phyloP scores from a whole-genome alignment of 75 land plant genomes.

The Gnetum montanum region DNA sequence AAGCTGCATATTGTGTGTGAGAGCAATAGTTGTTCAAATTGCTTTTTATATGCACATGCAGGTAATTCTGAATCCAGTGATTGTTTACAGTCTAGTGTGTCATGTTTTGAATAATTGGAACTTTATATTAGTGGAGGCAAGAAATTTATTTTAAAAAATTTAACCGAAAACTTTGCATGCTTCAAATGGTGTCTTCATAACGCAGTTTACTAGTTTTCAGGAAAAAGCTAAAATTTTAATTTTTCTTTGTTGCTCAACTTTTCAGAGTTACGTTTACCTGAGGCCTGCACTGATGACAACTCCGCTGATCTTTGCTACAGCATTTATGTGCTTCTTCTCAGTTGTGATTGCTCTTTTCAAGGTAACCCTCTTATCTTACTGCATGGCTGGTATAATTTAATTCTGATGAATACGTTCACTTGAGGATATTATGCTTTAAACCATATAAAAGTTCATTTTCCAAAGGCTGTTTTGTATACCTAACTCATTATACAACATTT shows the following conservation, averaged over 20 bases:
- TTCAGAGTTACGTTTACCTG: conserved; percentile 60
- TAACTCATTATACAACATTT: too few relatives aligned
- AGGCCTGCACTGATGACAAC: conserved; percentile 64
- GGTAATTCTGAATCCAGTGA: conserved; percentile 35
- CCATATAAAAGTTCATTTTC: too few relatives aligned
- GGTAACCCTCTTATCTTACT: conserved; percentile 52
- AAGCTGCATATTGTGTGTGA: conserved; percentile 79
- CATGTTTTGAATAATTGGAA: neutral
- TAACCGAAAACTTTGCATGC: too few relatives aligned
- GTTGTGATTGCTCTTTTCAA: conserved; percentile 95
- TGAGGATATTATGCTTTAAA: too few relatives aligned
- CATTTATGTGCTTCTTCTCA: conserved; percentile 99
- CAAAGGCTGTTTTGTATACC: too few relatives aligned
- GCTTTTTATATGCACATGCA: conserved; percentile 92
- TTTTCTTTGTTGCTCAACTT: conserved; percentile 8
- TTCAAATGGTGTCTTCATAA: too few relatives aligned
- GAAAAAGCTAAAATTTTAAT: conserved; percentile 10
- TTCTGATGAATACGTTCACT: too few relatives aligned
- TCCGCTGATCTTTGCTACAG: conserved; percentile 86
- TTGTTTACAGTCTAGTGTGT: neutral
- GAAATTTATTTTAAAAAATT: too few relatives aligned
- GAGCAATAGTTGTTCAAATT: conserved; percentile 93
- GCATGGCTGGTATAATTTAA: too few relatives aligned
- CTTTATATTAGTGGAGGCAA: too few relatives aligned
- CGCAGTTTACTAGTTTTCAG: too few relatives aligned